These are phyloP conservation scores for Kitagawia praeruptora DNA, from an alignment of 129 eudicot genomes.

Conservation along the genomic window DNA sequence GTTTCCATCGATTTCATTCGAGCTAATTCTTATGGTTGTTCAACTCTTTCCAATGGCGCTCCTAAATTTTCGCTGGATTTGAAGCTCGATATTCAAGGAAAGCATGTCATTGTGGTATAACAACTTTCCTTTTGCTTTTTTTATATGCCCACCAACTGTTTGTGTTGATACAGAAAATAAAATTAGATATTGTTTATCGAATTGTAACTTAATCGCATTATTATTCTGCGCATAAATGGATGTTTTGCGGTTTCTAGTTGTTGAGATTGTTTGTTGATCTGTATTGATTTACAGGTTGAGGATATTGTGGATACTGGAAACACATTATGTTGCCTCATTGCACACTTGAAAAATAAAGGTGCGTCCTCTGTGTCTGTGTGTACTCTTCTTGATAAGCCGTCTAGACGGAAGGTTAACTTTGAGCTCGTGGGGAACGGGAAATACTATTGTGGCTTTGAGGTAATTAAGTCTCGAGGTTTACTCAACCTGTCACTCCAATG, in stretches of 20 bases:
- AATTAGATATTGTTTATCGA: no score
- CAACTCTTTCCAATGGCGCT: constrained; percentile 53
- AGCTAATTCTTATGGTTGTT: constrained; percentile 57
- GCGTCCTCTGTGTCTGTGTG: constrained; percentile 83
- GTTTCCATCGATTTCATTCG: constrained; percentile 65
- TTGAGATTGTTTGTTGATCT: neutral
- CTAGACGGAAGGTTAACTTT: constrained; percentile 58
- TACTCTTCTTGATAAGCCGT: constrained; percentile 83
- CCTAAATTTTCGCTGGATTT: constrained; percentile 49
- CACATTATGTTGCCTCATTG: constrained; percentile 53
- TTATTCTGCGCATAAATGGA: no score
- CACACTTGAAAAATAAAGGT: constrained; percentile 59
- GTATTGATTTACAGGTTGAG: constrained; percentile 47
- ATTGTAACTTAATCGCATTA: no score
- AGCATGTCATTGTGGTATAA: constrained; percentile 67
- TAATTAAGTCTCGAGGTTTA: neutral
- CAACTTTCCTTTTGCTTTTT: neutral
- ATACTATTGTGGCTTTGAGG: constrained; percentile 80
- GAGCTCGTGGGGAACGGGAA: constrained; percentile 73
- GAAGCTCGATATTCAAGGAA: constrained; percentile 52
- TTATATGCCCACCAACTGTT: neutral
- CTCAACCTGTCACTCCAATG: neutral
- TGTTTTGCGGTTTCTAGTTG: no score
- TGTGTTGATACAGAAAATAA: neutral
- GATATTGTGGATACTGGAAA: constrained; percentile 92